Evolutionary conservation across 2,329 filamentous ascomycete genomes (phyloP).

Genomic region (Xylaria sp.): DNA sequence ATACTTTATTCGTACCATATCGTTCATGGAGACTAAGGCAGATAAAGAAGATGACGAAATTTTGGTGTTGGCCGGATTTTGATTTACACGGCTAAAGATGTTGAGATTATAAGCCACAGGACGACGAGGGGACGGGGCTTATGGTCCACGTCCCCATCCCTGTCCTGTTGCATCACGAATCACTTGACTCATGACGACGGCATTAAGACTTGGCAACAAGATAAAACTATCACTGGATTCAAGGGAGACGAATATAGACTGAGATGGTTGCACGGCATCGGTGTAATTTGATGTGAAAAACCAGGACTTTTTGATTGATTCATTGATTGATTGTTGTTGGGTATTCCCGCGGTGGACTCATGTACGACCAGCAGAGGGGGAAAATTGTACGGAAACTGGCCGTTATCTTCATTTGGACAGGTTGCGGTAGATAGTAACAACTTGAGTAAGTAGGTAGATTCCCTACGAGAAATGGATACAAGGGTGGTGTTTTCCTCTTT

Average conservation of each 20-base stretch:
- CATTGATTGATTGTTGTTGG: constrained; percentile 27
- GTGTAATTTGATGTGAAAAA: constrained; percentile 49
- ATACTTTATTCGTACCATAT: constrained; percentile 46
- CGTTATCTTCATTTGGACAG: constrained; percentile 35
- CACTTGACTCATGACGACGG: constrained; percentile 49
- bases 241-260: constrained; percentile 49
- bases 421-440: constrained; percentile 18
- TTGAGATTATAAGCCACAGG: constrained; percentile 36
- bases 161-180: constrained; percentile 43
- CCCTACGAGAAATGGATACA: constrained; percentile 19
- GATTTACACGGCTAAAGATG: constrained; percentile 45
- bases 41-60: constrained; percentile 46
- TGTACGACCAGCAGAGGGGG: constrained; percentile 37
- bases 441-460: constrained; percentile 26
- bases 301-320: constrained; percentile 32
- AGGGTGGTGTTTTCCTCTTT: constrained; percentile 26
- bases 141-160: constrained; percentile 33
- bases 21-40: constrained; percentile 37
- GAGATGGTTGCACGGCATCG: constrained; percentile 47
- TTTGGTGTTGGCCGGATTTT: constrained; percentile 46
- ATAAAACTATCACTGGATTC: constrained; percentile 48
- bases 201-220: constrained; percentile 49
- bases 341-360: constrained; percentile 27
- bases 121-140: constrained; percentile 38
- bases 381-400: constrained; percentile 37